Evolutionary conservation across 345 rosid genomes (phyloP).

Genomic region (Noccaea caerulescens): DNA sequence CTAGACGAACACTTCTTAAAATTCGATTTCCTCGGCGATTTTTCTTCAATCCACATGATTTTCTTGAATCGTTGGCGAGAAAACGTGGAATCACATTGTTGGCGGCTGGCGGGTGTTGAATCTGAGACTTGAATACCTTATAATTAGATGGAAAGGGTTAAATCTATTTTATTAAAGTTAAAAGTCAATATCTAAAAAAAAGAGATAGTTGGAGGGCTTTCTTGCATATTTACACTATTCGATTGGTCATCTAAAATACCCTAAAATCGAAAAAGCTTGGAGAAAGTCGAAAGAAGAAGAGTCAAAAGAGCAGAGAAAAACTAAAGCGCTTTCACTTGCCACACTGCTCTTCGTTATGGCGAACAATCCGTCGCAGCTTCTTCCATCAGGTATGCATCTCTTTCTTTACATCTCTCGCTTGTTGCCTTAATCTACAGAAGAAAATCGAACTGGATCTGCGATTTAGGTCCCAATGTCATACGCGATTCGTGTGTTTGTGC

Average conservation of each 20-base stretch:
- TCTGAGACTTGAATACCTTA: not conserved
- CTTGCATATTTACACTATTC: not conserved
- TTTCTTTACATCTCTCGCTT: not conserved
- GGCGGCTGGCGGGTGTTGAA: no score
- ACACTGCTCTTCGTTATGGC: conserved; percentile 50
- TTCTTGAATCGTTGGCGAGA: no score
- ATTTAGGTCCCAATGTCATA: not conserved
- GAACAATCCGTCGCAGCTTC: conserved; percentile 79
- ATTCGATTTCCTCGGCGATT: no score
- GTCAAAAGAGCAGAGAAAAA: not conserved
- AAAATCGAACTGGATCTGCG: conserved; percentile 26
- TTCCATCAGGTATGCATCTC: conserved; percentile 58
- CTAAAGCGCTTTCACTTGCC: conserved; percentile 20
- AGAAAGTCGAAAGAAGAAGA: not conserved
- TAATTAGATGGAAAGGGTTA: not conserved
- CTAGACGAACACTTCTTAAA: no score
- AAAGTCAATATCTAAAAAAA: not conserved
- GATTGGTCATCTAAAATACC: conserved; percentile 10
- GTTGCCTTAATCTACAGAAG: not conserved
- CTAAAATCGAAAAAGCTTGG: conserved; percentile 26
- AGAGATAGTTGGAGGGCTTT: not conserved
- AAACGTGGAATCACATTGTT: no score
- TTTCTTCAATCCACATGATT: no score
- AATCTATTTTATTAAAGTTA: not conserved
- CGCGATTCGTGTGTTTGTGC: conserved; percentile 26